Percentiles rank a stretch among this genome's conserved stretches.
These are phyloP conservation scores for Malassezia pachydermatis DNA, from an alignment of 1,284 basidiomycete species.

Conservation along the genomic window DNA sequence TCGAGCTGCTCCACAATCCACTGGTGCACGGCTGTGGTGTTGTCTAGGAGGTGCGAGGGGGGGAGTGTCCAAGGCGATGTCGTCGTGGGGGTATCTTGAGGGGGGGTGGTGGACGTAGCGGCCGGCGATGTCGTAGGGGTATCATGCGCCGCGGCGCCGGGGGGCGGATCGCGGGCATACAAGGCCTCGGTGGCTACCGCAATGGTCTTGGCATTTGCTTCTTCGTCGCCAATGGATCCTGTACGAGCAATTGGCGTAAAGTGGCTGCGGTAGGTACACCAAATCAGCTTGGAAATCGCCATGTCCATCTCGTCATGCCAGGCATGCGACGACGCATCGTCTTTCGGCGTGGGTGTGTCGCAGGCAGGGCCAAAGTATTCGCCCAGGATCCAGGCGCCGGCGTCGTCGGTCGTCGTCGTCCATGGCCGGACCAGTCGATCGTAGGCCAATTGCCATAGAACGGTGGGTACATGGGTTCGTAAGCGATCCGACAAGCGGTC, in stretches of 20 bases:
- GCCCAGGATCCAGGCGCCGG: slow-evolving; percentile 7
- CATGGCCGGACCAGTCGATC: not conserved
- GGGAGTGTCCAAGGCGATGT: no score
- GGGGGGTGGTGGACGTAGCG: no score
- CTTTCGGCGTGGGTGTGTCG: not conserved
- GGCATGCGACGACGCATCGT: not conserved
- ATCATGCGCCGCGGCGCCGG: no score
- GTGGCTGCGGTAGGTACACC: slow-evolving; percentile 45
- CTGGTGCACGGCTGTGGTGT: no score
- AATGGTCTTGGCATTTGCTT: slow-evolving; percentile 31
- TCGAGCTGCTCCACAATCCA: no score
- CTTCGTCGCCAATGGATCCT: slow-evolving; percentile 36
- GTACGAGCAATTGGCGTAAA: slow-evolving; percentile 41
- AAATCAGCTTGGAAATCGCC: slow-evolving; percentile 35
- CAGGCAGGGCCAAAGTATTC: slow-evolving; percentile 1
- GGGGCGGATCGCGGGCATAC: no score
- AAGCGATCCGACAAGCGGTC: slow-evolving; percentile 1
- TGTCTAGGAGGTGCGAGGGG: no score
- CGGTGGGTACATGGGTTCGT: not conserved
- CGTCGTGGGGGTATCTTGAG: no score
- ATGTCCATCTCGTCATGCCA: slow-evolving; percentile 16
- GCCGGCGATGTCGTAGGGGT: no score
- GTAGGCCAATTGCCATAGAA: slow-evolving; percentile 8
- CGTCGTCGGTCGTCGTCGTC: not conserved
- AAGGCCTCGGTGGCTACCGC: no score